phyloP scores from a whole-genome alignment of 208 protist genomes.

The Trypanosoma cruzi region DNA sequence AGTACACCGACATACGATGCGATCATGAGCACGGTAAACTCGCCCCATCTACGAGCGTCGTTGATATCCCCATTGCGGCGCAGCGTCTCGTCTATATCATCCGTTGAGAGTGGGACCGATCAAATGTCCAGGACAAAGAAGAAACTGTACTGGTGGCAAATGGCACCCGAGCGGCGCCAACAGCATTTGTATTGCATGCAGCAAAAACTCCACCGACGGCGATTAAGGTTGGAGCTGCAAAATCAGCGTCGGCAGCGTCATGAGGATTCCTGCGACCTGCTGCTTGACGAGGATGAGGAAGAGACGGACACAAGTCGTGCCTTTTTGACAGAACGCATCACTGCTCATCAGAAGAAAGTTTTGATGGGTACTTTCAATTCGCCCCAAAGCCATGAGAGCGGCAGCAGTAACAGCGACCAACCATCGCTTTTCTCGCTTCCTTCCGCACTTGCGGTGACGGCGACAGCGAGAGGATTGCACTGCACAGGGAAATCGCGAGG shows the following conservation, averaged over 20 bases:
- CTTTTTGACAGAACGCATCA: not conserved
- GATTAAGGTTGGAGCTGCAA: conserved; percentile 9
- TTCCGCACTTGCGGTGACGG: no score
- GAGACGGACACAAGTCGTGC: conserved; percentile 6
- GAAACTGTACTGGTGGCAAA: conserved; percentile 66
- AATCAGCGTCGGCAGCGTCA: conserved; percentile 11
- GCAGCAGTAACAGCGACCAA: conserved; percentile 5
- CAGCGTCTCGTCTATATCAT: not conserved
- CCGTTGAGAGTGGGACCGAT: not conserved
- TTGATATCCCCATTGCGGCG: not conserved
- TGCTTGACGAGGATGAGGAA: conserved; percentile 10
- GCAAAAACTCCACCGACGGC: conserved; percentile 1
- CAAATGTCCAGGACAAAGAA: not conserved
- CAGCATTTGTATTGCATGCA: conserved; percentile 46
- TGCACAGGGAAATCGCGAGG: no score
- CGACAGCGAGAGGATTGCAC: no score
- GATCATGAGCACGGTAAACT: conserved; percentile 50
- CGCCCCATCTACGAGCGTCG: conserved; percentile 6
- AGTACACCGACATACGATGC: conserved; percentile 68
- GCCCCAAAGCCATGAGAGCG: not conserved
- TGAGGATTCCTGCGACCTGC: conserved; percentile 2
- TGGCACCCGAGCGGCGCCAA: conserved; percentile 53
- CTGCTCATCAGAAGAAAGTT: no score
- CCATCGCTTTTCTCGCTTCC: not conserved
- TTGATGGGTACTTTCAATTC: not conserved